Base-by-base conservation (phyloP, 2,329 filamentous ascomycete species). In the Fusarium foetens region DNA sequence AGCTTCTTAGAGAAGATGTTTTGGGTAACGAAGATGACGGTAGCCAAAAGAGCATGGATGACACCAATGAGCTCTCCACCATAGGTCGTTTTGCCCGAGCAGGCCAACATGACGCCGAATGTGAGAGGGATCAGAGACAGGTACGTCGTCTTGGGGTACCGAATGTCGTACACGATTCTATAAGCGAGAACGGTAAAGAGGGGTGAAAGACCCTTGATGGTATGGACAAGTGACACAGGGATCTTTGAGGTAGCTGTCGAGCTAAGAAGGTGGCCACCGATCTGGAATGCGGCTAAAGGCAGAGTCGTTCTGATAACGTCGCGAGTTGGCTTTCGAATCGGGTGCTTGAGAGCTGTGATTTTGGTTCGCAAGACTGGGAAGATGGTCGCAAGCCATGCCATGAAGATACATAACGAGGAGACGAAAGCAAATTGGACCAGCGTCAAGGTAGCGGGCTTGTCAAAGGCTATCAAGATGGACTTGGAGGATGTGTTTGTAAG, bases 1-100 rank as follows among this genome's bases (percentile, higher is more conserved):
- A 99, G 90, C 73, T 94, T 94, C 83, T 99, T 99, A 25, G 95
- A 98, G 74, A 98, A 97, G 63, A 99, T 99, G 79, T 99, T 99
- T 80, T 99, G 96, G 0, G 94, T 96, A 39, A 99, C 96, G 79
- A 99, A 99, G 72, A 98, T 92, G 62, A 98, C 85, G 12, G 96
- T 94, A n/a, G 94, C 95, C 38, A 94, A 85, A 41, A 99, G 91
- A 7, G 96, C 95, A 77, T 95, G 95, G 16, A 95, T 77, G 23
- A 99, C 92, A n/a, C 96, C 96, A 57, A 96, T 88, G 70, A 98
- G 88, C 79, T 99, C 95, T 35, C 93, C 95, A 27, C 90, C 92
- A 76, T 97, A 95, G 10, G 82, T 82, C 45, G 86, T 84, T 78
- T 94, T 94, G 17, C 95, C 93, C 3, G 95, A 98, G 81, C 96